A percentile compares a stretch with the other conserved stretches of the same genome.
Evolutionary conservation across 2,329 filamentous ascomycete species (phyloP).

Genomic region (Erysiphe pisi): DNA sequence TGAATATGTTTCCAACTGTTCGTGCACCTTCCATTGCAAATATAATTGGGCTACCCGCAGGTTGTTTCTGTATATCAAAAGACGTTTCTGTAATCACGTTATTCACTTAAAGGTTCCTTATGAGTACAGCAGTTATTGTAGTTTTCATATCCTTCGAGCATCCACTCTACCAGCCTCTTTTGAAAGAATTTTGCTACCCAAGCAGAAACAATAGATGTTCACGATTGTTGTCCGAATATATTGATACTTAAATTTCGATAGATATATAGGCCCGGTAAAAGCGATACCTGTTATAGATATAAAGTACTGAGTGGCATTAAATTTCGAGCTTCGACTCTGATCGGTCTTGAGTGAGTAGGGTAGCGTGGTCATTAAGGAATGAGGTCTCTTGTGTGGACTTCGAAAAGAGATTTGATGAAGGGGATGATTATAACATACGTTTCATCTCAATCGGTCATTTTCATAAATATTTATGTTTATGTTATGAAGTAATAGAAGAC

Average conservation of each 20-base stretch:
- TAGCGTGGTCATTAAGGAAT: too few species aligned
- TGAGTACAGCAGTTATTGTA: background rate
- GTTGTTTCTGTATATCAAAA: background rate
- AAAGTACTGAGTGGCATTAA: conserved; percentile 48
- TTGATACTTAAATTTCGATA: too few species aligned
- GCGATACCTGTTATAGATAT: conserved; percentile 60
- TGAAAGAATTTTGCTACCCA: background rate
- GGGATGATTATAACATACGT: too few species aligned
- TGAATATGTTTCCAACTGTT: conserved; percentile 75
- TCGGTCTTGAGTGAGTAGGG: conserved; percentile 38
- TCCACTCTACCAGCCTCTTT: background rate
- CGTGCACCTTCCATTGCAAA: conserved; percentile 51
- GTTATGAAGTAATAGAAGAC: too few species aligned
- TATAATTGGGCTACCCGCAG: conserved; percentile 37
- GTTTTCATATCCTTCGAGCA: background rate
- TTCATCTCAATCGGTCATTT: too few species aligned
- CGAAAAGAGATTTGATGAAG: too few species aligned
- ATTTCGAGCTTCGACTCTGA: conserved; percentile 46
- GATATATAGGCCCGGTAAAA: conserved; percentile 47
- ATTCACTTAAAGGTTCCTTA: background rate
- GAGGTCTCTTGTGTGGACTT: too few species aligned
- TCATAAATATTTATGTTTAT: too few species aligned
- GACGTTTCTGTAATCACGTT: background rate
- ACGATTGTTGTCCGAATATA: too few species aligned
- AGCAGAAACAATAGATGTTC: background rate